A percentile compares a stretch with the other conserved stretches of the same genome.
Evolutionary conservation across 2,329 filamentous ascomycete species (phyloP).

Genomic region (Xylariaceae sp.): DNA sequence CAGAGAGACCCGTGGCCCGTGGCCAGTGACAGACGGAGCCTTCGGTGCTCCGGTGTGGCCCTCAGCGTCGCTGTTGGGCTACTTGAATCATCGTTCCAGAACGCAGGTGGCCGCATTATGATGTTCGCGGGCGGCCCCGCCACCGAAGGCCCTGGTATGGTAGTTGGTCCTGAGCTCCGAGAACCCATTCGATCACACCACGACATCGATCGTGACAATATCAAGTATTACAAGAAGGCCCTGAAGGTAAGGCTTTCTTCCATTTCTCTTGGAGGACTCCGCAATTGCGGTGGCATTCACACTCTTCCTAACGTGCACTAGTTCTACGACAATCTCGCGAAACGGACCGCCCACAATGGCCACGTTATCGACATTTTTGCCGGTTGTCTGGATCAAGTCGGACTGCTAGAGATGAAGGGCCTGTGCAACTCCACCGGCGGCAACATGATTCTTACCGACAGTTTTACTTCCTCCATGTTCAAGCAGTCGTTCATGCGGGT

Average conservation of each 20-base stretch:
- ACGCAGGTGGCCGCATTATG: conserved; percentile 93
- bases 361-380: conserved; percentile 98
- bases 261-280: neutral
- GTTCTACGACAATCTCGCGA: conserved; percentile 94
- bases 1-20: conserved; percentile 98
- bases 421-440: conserved; percentile 93
- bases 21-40: conserved; percentile 80
- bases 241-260: conserved; percentile 60
- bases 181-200: conserved; percentile 98
- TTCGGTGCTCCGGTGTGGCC: conserved; percentile 94
- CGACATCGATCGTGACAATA: conserved; percentile 97
- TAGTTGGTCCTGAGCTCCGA: conserved; percentile 89
- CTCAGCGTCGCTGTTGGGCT: conserved; percentile 89
- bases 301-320: conserved; percentile 35
- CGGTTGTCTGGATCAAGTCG: conserved; percentile 94
- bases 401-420: conserved; percentile 95
- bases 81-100: conserved; percentile 91
- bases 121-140: conserved; percentile 91
- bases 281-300: neutral
- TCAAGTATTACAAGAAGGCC: conserved; percentile 99
- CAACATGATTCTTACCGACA: conserved; percentile 97
- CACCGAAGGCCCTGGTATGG: conserved; percentile 93
- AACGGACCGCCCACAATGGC: conserved; percentile 90
- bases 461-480: conserved; percentile 98
- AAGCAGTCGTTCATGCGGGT: conserved; percentile 96